Conservation (phyloP, 805 yeast species). For the Schwanniomyces yamadae region DNA sequence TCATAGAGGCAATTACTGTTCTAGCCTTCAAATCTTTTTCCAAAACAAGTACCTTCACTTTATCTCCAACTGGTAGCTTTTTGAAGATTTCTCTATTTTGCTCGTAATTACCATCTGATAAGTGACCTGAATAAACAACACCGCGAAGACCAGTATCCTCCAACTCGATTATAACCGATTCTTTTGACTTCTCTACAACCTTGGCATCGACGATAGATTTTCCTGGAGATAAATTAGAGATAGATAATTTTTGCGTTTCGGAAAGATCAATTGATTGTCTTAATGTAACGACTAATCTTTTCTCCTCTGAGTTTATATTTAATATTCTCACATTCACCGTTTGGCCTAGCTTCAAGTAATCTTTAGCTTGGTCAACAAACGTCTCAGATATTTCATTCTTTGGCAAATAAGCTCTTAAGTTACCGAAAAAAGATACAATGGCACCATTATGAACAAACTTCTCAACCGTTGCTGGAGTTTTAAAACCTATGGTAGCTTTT, state of each 20-base stretch:
- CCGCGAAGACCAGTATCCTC: slow-evolving; percentile 57
- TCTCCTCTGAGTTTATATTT: slow-evolving; percentile 50
- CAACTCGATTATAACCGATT: slow-evolving; percentile 65
- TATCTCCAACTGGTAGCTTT: slow-evolving; percentile 59
- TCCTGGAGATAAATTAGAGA: slow-evolving; percentile 56
- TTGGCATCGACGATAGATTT: slow-evolving; percentile 56
- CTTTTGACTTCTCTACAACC: slow-evolving; percentile 74
- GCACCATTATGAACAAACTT: slow-evolving; percentile 76
- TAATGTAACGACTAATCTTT: slow-evolving; percentile 70
- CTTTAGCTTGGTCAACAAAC: slow-evolving; percentile 72
- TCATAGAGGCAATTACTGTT: slow-evolving; percentile 61
- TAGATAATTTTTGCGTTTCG: slow-evolving; percentile 44
- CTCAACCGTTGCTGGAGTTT: slow-evolving; percentile 72
- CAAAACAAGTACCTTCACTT: slow-evolving; percentile 60
- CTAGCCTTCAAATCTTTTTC: slow-evolving; percentile 64
- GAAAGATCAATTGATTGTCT: slow-evolving; percentile 58
- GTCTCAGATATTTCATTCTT: slow-evolving; percentile 88
- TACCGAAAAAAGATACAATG: slow-evolving; percentile 78
- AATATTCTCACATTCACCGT: slow-evolving; percentile 70
- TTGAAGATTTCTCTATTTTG: slow-evolving; percentile 68
- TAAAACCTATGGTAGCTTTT: slow-evolving; percentile 43
- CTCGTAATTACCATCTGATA: slow-evolving; percentile 73
- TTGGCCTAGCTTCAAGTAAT: slow-evolving; percentile 80
- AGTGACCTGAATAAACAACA: slow-evolving; percentile 69
- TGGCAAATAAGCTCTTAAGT: slow-evolving; percentile 77